Evolutionary conservation across 345 rosid species (phyloP).

Genomic region (Heritiera littoralis): DNA sequence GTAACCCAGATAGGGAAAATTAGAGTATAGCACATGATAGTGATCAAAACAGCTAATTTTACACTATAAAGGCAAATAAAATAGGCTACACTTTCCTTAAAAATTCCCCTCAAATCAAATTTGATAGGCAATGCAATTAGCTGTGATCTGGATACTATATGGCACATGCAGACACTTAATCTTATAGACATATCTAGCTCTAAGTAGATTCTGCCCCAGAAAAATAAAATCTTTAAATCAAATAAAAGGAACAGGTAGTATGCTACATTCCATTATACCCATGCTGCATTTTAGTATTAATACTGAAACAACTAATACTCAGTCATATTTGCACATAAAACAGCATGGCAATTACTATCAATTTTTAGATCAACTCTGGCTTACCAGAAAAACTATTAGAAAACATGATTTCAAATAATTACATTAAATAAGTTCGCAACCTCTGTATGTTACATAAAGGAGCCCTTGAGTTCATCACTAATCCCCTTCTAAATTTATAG

Average conservation of each 20-base stretch:
- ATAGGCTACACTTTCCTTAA: slow-evolving; percentile 5
- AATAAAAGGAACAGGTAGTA: not conserved
- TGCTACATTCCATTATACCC: not conserved
- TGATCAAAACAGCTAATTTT: not conserved
- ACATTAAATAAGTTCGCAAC: not conserved
- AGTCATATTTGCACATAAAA: not conserved
- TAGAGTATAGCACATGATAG: not conserved
- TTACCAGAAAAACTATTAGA: not conserved
- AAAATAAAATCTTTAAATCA: not conserved
- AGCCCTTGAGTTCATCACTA: not conserved
- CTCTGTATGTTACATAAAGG: not conserved
- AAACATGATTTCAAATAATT: not conserved
- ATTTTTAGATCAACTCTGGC: not conserved
- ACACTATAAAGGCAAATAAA: not conserved
- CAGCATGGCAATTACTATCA: not conserved
- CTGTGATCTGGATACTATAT: not conserved
- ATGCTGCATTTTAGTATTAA: not conserved
- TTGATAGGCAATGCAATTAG: not conserved
- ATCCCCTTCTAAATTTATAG: not conserved
- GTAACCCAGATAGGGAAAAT: slow-evolving; percentile 20
- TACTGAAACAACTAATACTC: not conserved
- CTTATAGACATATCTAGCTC: not conserved
- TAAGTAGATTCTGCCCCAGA: not conserved
- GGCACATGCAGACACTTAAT: not conserved
- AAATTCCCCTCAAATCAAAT: not conserved